Evolutionary conservation across 108 stramenopile genomes (phyloP), one percentile per base, ranked within the genome.

Genomic region (Nitzschia inconspicua): DNA sequence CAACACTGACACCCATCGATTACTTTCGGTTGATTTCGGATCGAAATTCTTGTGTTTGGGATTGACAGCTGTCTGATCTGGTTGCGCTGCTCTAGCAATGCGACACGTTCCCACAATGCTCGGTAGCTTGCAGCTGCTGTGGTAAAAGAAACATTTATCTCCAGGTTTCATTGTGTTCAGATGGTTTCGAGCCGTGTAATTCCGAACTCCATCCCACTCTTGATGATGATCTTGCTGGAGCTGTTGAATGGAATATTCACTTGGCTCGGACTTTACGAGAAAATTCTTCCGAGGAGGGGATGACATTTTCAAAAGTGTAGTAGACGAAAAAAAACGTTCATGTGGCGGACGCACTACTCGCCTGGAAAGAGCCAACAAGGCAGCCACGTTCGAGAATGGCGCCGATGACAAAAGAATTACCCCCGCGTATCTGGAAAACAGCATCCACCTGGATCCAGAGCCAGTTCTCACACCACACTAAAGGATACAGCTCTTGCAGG

Each of bases 131-230:
- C 67, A 68, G n/a, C 48, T 60, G 23, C 68, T 71, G 48, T 81
- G 80, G 60, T 81, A 81, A 44, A 81, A 81, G 50, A 76, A 81
- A 18, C 61, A 66, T 34, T 59, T 59, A 41, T 77, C 80, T 2
- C 65, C 76, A 1, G 59, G 52, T 1, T 63, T 61, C 80, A 82
- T 82, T 32, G 63, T 57, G 20, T 70, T 64, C 20, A 82, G 44
- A 30, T 41, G 29, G 46, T 82, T 82, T 0, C 76, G 80, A 22
- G 80, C 80, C 65, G 73, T 64, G 60, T 66, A 82, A 47, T 75
- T 82, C 13, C 80, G 68, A 24, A 82, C 66, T 9, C 80, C 80
- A 44, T 70, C 64, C 80, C 76, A 82, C 49, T 82, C 80, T 36
- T 77, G 66, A 26, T 44, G 52, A 13, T 10, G 22, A 6, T 41